phyloP scores from a whole-genome alignment of 2,329 filamentous ascomycete genomes.

The Pseudogymnoascus sp. region DNA sequence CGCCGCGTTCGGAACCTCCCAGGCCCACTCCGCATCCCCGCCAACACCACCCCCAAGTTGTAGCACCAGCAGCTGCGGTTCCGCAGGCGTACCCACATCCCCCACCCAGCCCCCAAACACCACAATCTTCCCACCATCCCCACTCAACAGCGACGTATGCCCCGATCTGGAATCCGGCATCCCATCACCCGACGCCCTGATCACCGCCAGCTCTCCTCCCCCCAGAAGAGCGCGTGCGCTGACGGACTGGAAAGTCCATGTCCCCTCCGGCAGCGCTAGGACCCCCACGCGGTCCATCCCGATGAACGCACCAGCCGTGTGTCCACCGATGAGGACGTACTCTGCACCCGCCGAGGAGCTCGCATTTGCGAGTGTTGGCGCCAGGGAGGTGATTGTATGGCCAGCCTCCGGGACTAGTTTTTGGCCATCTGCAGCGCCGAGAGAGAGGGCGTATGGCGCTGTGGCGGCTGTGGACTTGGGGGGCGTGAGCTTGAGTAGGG shows the following conservation, averaged over 20 bases:
- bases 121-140: slow-evolving; percentile 70
- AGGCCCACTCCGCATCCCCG: slow-evolving; percentile 62
- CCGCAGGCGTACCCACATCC: slow-evolving; percentile 64
- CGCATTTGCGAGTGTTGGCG: slow-evolving; percentile 61
- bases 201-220: slow-evolving; percentile 44
- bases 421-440: slow-evolving; percentile 45
- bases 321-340: slow-evolving; percentile 78
- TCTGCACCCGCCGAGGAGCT: slow-evolving; percentile 57
- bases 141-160: slow-evolving; percentile 74
- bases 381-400: slow-evolving; percentile 71
- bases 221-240: slow-evolving; percentile 33
- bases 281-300: slow-evolving; percentile 90
- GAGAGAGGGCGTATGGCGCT: slow-evolving; percentile 36
- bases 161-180: slow-evolving; percentile 76
- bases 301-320: slow-evolving; percentile 76
- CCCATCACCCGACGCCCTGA: slow-evolving; percentile 17
- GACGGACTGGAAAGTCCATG: slow-evolving; percentile 77
- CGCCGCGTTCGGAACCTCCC: slow-evolving; percentile 52
- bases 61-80: slow-evolving; percentile 74
- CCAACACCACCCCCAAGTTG: slow-evolving; percentile 64
- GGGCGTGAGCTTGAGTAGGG: slow-evolving; percentile 63
- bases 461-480: slow-evolving; percentile 30
- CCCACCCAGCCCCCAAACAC: slow-evolving; percentile 92
- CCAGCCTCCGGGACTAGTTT: slow-evolving; percentile 76
- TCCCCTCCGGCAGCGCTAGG: slow-evolving; percentile 78